A percentile compares a stretch with the other conserved stretches of the same genome.
Conservation (phyloP, 768 basidiomycete genomes). For the Phanerochaete sordida region DNA sequence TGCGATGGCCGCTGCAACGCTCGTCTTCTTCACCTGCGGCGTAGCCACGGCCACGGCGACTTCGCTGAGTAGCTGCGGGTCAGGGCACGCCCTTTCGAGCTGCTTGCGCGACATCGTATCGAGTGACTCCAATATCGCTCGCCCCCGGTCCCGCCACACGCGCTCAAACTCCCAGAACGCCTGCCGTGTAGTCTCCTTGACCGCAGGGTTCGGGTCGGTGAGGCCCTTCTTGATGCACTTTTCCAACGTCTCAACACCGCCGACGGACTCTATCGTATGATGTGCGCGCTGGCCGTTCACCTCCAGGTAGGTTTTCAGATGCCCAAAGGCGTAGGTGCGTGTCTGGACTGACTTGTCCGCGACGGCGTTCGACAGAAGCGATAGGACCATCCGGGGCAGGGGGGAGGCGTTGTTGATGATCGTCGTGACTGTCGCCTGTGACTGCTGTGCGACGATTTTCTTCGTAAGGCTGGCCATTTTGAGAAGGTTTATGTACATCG, state of each 20-base stretch:
- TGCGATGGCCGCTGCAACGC: slow-evolving; percentile 83
- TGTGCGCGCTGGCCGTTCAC: slow-evolving; percentile 65
- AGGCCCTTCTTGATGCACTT: slow-evolving; percentile 70
- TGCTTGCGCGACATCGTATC: slow-evolving; percentile 73
- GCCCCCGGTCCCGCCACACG: slow-evolving; percentile 73
- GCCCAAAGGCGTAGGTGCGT: slow-evolving; percentile 60
- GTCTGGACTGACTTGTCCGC: slow-evolving; percentile 83
- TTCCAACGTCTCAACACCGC: slow-evolving; percentile 70
- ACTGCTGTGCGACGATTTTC: slow-evolving; percentile 83
- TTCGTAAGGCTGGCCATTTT: slow-evolving; percentile 91
- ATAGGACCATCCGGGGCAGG: slow-evolving; percentile 65
- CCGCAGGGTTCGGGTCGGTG: slow-evolving; percentile 74
- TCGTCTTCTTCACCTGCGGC: slow-evolving; percentile 67
- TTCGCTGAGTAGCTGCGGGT: slow-evolving; percentile 38
- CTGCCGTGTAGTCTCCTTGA: slow-evolving; percentile 66
- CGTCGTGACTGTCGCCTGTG: slow-evolving; percentile 67
- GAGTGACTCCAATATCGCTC: slow-evolving; percentile 57
- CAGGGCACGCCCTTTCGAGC: slow-evolving; percentile 81
- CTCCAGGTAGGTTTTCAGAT: slow-evolving; percentile 75
- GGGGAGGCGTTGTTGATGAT: slow-evolving; percentile 69
- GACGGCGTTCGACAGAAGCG: slow-evolving; percentile 62
- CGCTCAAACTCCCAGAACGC: slow-evolving; percentile 79
- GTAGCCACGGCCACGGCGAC: slow-evolving; percentile 48
- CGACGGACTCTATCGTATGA: slow-evolving; percentile 61
- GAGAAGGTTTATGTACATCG: slow-evolving; percentile 69